A percentile compares a stretch with the other conserved stretches of the same genome.
phyloP scores from a whole-genome alignment of 208 protist species.

The Herpetomonas samuelpessoai region DNA sequence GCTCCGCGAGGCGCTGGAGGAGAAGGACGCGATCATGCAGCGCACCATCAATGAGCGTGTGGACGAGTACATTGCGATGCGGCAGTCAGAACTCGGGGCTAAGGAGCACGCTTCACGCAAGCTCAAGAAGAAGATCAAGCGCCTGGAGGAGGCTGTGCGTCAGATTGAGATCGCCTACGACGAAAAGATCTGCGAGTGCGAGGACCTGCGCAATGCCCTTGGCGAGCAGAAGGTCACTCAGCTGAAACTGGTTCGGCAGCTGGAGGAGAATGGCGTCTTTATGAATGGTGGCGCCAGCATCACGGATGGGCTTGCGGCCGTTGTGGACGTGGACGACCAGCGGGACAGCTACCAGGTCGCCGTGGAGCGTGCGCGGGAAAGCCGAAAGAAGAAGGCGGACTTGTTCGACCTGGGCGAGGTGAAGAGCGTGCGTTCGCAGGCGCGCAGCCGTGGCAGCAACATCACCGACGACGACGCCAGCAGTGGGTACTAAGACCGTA shows the following conservation, averaged over 20 bases:
- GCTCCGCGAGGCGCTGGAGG: constrained; percentile 44
- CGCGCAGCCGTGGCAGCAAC: constrained; percentile 8
- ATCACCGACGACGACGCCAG: background rate
- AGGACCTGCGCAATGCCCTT: constrained; percentile 66
- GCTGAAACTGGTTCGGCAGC: constrained; percentile 52
- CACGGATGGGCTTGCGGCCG: constrained; percentile 20
- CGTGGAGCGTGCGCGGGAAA: constrained; percentile 71
- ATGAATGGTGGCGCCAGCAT: background rate
- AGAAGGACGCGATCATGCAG: constrained; percentile 78
- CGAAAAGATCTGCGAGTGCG: constrained; percentile 82
- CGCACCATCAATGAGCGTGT: constrained; percentile 75
- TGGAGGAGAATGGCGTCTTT: constrained; percentile 23
- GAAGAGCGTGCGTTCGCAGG: constrained; percentile 46
- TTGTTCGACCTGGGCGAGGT: constrained; percentile 77
- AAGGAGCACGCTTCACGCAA: constrained; percentile 32
- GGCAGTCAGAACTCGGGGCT: constrained; percentile 36
- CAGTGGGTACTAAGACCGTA: background rate
- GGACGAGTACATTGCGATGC: constrained; percentile 54
- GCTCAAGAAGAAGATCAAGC: constrained; percentile 38
- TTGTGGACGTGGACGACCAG: constrained; percentile 61
- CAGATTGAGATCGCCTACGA: constrained; percentile 65
- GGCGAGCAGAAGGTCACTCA: constrained; percentile 79
- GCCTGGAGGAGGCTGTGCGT: constrained; percentile 51
- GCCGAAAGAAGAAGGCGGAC: constrained; percentile 60
- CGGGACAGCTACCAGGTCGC: constrained; percentile 72